These are phyloP conservation scores for Kodamaea kaohsiungensis DNA, from an alignment of 805 yeast species.

Conservation along the genomic window DNA sequence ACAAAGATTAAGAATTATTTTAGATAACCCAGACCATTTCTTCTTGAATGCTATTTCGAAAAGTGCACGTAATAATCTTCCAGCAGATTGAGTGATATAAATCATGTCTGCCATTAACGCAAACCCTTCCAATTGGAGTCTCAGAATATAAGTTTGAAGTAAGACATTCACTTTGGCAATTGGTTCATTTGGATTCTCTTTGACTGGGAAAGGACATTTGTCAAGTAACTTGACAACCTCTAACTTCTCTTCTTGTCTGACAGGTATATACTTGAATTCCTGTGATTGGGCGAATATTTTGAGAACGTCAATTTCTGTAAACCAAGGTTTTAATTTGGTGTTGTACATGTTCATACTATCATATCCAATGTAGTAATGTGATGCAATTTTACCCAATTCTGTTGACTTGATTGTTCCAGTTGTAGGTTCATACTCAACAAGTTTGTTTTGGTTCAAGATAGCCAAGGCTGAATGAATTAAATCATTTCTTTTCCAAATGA, in stretches of 20 bases:
- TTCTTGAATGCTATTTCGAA: slow-evolving; percentile 72
- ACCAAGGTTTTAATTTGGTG: slow-evolving; percentile 60
- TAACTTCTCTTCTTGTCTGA: slow-evolving; percentile 79
- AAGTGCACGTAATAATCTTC: slow-evolving; percentile 82
- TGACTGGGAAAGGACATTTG: slow-evolving; percentile 83
- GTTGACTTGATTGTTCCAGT: slow-evolving; percentile 46
- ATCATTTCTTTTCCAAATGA: slow-evolving; percentile 60
- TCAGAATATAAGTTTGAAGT: slow-evolving; percentile 84
- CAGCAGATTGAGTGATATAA: slow-evolving; percentile 90
- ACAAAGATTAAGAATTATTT: slow-evolving; percentile 60
- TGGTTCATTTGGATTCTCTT: slow-evolving; percentile 68
- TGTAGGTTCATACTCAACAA: slow-evolving; percentile 56
- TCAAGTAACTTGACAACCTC: slow-evolving; percentile 72
- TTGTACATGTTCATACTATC: slow-evolving; percentile 71
- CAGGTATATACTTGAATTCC: slow-evolving; percentile 82
- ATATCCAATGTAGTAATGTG: slow-evolving; percentile 80
- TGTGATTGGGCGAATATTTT: slow-evolving; percentile 77
- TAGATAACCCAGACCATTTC: slow-evolving; percentile 69
- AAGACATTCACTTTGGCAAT: slow-evolving; percentile 76
- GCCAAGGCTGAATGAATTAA: slow-evolving; percentile 76
- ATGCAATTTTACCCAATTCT: slow-evolving; percentile 80
- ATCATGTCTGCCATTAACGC: slow-evolving; percentile 93
- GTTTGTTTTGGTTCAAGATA: slow-evolving; percentile 53
- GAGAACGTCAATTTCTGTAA: slow-evolving; percentile 71
- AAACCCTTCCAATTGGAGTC: slow-evolving; percentile 76